Percentiles rank a stretch among this genome's conserved stretches.
Conservation (phyloP, 2,329 filamentous ascomycete species). For the Cladorrhinum sp. region DNA sequence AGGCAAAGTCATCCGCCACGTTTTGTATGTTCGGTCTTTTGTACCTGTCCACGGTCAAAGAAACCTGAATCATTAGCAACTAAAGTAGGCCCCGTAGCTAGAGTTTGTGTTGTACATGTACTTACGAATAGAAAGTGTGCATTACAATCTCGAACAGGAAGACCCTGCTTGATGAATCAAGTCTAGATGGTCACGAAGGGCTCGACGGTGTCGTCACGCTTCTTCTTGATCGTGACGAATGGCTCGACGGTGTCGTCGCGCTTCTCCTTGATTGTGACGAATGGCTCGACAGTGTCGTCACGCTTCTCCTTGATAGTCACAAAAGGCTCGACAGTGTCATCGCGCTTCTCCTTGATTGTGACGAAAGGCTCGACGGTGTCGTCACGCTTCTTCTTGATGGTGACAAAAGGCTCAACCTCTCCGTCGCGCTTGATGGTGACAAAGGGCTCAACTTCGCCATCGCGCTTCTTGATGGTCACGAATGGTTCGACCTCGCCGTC, state of each 20-base stretch:
- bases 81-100: no score
- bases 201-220: background rate
- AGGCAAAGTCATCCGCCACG: no score
- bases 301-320: background rate
- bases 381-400: background rate
- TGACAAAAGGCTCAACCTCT: background rate
- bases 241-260: background rate
- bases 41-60: no score
- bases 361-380: slow-evolving; percentile 5
- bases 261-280: background rate
- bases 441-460: background rate
- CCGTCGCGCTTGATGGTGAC: background rate
- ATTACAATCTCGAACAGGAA: no score
- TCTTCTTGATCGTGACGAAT: background rate
- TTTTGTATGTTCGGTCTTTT: no score
- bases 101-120: no score
- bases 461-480: background rate
- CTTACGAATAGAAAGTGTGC: no score
- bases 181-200: background rate
- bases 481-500: background rate
- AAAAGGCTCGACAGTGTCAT: background rate
- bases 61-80: no score
- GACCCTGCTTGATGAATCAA: no score
- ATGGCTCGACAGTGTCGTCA: background rate
- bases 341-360: background rate